phyloP scores from a whole-genome alignment of 352 stramenopile species.

The Globisporangium apiculatum region DNA sequence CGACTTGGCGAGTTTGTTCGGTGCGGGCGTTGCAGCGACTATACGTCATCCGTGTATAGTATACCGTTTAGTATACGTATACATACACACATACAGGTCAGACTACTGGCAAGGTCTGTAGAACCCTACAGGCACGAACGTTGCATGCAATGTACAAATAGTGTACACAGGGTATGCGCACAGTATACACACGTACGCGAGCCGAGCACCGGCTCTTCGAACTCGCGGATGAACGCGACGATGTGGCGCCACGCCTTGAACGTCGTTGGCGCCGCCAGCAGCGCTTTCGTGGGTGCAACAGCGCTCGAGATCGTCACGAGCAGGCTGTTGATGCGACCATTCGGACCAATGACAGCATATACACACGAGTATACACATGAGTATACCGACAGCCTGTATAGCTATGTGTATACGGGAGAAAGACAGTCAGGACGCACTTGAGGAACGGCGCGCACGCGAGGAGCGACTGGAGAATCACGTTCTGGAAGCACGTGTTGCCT shows the following conservation, averaged over 20 bases:
- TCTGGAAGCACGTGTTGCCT: slow-evolving; percentile 87
- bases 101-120: no score
- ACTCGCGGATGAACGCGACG: slow-evolving; percentile 70
- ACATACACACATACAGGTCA: no score
- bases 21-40: slow-evolving; percentile 12
- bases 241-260: slow-evolving; percentile 79
- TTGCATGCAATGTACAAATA: background rate
- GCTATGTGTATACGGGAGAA: no score
- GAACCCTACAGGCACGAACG: slow-evolving; percentile 1
- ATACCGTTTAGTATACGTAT: no score
- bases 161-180: no score
- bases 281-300: slow-evolving; percentile 28
- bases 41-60: background rate
- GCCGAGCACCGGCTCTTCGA: slow-evolving; percentile 69
- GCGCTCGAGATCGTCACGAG: slow-evolving; percentile 56
- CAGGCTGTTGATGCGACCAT: slow-evolving; percentile 24
- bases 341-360: background rate
- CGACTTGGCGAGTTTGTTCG: slow-evolving; percentile 49
- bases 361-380: background rate
- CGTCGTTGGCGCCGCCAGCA: slow-evolving; percentile 35
- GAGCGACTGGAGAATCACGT: slow-evolving; percentile 81
- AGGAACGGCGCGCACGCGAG: slow-evolving; percentile 71
- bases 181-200: slow-evolving; percentile 32
- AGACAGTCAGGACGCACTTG: slow-evolving; percentile 37
- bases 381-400: no score